These are phyloP conservation scores for Ascomycota sp. DNA, from an alignment of 2,329 filamentous ascomycete species.

Conservation along the genomic window DNA sequence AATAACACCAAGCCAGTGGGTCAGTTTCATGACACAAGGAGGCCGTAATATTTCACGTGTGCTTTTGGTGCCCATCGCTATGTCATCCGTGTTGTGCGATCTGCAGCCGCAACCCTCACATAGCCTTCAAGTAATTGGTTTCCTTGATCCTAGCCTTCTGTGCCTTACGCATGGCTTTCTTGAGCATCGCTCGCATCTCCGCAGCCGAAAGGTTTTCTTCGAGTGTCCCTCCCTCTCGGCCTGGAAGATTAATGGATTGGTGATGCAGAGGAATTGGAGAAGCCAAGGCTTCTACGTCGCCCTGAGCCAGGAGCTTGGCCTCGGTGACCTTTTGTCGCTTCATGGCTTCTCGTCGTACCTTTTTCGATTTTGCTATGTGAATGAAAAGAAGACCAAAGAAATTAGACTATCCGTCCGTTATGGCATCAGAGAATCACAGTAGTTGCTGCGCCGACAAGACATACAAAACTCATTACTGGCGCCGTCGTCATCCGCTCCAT, in stretches of 20 bases:
- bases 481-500: constrained; percentile 26
- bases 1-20: too few relatives aligned
- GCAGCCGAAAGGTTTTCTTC: constrained; percentile 26
- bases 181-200: constrained; percentile 39
- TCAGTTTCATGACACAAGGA: too few relatives aligned
- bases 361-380: constrained; percentile 58
- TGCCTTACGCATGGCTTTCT: constrained; percentile 52
- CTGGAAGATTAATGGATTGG: constrained; percentile 56
- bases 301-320: constrained; percentile 38
- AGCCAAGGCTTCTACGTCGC: constrained; percentile 43
- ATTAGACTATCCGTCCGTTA: too few relatives aligned
- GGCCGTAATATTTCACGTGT: background rate
- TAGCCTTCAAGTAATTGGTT: constrained; percentile 64
- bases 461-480: constrained; percentile 64
- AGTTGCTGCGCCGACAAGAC: constrained; percentile 12
- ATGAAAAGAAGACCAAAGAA: too few relatives aligned
- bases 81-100: too few relatives aligned
- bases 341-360: constrained; percentile 51
- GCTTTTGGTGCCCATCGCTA: too few relatives aligned
- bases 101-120: constrained; percentile 23
- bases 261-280: constrained; percentile 57
- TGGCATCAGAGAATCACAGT: too few relatives aligned
- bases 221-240: constrained; percentile 19
- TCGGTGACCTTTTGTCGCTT: constrained; percentile 39
- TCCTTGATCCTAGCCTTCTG: constrained; percentile 65